phyloP scores from a whole-genome alignment of 164 flowering plant genomes.

The Berberis thunbergii region DNA sequence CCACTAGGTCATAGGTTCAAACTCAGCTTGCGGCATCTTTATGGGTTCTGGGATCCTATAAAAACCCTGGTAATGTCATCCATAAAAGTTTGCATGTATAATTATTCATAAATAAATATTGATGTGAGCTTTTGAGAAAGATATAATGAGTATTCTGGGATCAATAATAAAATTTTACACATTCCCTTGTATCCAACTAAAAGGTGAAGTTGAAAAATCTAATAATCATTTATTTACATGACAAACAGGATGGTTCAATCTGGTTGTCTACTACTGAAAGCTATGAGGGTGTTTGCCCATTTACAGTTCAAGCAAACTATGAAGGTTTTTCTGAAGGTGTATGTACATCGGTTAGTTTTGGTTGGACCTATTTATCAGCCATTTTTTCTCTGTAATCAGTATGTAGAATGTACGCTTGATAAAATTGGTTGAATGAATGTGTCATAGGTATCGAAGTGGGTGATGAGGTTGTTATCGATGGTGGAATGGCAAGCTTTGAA shows the following conservation, averaged over 20 bases:
- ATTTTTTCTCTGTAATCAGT: too few species aligned
- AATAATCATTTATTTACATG: not conserved
- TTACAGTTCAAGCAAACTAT: slow-evolving; percentile 65
- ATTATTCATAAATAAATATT: too few species aligned
- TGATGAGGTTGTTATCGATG: slow-evolving; percentile 82
- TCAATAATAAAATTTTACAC: too few species aligned
- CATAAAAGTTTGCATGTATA: too few species aligned
- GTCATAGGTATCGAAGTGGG: slow-evolving; percentile 59
- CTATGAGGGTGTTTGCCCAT: slow-evolving; percentile 52
- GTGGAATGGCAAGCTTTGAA: slow-evolving; percentile 88
- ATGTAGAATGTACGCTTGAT: not conserved
- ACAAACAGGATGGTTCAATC: slow-evolving; percentile 53
- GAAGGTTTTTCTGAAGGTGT: slow-evolving; percentile 85
- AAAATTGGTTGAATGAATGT: not conserved
- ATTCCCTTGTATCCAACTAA: not conserved
- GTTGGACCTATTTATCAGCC: not conserved
- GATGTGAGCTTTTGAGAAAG: too few species aligned
- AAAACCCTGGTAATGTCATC: too few species aligned
- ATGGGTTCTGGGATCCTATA: too few species aligned
- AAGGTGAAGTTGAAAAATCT: not conserved
- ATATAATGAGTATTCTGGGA: too few species aligned
- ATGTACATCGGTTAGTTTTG: not conserved
- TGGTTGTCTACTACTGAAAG: slow-evolving; percentile 64
- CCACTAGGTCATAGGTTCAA: too few species aligned
- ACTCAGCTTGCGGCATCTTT: too few species aligned